A percentile compares a stretch with the other conserved stretches of the same genome.
These are phyloP conservation scores for Colletotrichum trifolii DNA, from an alignment of 2,329 filamentous ascomycete species.

Conservation along the genomic window DNA sequence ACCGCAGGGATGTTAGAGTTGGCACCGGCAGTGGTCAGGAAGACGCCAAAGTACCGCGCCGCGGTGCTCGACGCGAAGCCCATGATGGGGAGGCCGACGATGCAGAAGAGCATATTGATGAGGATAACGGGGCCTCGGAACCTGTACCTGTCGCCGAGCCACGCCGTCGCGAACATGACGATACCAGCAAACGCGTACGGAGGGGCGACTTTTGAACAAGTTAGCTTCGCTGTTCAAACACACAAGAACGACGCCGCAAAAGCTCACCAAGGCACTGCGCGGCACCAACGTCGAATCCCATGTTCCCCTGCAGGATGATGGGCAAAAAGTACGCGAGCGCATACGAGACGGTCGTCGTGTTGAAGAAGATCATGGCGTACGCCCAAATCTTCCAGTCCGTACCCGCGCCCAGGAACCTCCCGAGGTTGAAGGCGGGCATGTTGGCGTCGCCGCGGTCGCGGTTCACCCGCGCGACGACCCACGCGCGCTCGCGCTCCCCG, in stretches of 20 bases:
- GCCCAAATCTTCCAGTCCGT: conserved; percentile 70
- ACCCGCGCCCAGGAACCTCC: conserved; percentile 58
- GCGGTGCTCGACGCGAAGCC: conserved; percentile 69
- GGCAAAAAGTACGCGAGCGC: conserved; percentile 83
- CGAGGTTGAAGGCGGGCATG: conserved; percentile 62
- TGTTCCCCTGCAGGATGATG: conserved; percentile 72
- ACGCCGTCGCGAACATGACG: conserved; percentile 69
- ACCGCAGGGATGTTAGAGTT: conserved; percentile 81
- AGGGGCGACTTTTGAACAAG: conserved; percentile 62
- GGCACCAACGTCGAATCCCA: conserved; percentile 72
- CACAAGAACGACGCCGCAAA: not conserved
- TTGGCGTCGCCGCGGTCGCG: conserved; percentile 68
- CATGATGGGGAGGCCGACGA: conserved; percentile 79
- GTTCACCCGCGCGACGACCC: conserved; percentile 65
- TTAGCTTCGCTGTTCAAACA: not conserved
- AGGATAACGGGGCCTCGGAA: conserved; percentile 74
- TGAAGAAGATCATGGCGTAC: conserved; percentile 70
- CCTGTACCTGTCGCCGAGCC: conserved; percentile 73
- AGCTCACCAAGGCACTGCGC: conserved; percentile 69
- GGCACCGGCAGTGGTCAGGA: conserved; percentile 79
- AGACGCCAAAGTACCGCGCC: conserved; percentile 79
- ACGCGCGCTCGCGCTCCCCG: conserved; percentile 59
- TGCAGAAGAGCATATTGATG: conserved; percentile 72
- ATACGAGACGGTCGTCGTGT: conserved; percentile 78
- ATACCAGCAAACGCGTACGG: conserved; percentile 75